phyloP scores from a whole-genome alignment of 129 eudicot species.

The Silybum marianum region DNA sequence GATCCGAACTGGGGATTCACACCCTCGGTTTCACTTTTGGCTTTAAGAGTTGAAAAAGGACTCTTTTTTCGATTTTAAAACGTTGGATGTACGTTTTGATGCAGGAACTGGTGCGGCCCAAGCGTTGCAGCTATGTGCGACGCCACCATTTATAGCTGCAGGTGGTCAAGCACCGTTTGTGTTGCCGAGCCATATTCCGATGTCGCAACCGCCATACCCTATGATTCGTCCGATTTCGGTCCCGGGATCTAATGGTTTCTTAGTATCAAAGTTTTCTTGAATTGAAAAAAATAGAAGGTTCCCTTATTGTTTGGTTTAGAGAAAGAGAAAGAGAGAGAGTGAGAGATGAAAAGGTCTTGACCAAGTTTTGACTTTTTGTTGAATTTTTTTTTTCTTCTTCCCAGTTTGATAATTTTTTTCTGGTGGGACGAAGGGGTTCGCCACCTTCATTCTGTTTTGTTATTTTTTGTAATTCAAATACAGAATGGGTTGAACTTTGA shows the following conservation, averaged over 20 bases:
- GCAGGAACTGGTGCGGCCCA: slow-evolving; percentile 64
- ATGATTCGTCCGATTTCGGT: slow-evolving; percentile 50
- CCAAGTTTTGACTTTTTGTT: slow-evolving; percentile 34
- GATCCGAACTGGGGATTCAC: background rate
- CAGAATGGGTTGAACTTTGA: slow-evolving; percentile 24
- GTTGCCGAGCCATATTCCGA: slow-evolving; percentile 57
- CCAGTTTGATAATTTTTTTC: slow-evolving; percentile 5
- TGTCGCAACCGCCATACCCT: slow-evolving; percentile 66
- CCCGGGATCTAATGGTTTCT: slow-evolving; percentile 53
- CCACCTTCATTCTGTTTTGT: slow-evolving; percentile 33
- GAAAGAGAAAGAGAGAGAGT: slow-evolving; percentile 11
- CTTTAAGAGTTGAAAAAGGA: too few relatives aligned
- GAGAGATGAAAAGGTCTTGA: slow-evolving; percentile 20
- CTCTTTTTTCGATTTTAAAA: background rate
- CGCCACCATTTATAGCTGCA: slow-evolving; percentile 52
- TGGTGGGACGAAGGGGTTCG: slow-evolving; percentile 12
- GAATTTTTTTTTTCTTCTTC: background rate
- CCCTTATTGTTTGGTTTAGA: slow-evolving; percentile 14
- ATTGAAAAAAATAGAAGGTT: background rate
- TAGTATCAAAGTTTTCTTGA: slow-evolving; percentile 60
- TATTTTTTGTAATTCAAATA: slow-evolving; percentile 30
- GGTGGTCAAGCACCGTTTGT: slow-evolving; percentile 58
- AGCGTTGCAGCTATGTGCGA: slow-evolving; percentile 52
- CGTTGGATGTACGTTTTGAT: background rate
- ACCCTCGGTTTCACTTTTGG: too few relatives aligned